Conservation (phyloP, 225 moss, liverwort and hornwort genomes). For the Pseudoscleropodium purum region DNA sequence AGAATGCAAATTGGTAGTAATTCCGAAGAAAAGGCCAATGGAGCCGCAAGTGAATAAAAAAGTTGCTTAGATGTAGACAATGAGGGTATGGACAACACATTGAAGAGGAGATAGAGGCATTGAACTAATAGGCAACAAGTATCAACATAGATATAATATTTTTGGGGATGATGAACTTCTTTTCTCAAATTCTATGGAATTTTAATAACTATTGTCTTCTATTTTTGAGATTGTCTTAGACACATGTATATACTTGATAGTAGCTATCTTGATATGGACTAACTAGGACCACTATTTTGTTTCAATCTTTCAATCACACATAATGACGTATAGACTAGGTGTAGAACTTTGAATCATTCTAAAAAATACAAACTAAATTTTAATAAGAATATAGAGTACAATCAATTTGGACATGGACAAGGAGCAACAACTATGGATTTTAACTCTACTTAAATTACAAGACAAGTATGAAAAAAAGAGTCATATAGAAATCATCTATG, state of each 20-base stretch:
- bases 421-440: rapidly evolving
- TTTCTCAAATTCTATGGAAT: neutral
- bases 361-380: neutral
- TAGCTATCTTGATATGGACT: rapidly evolving
- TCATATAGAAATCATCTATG: neutral
- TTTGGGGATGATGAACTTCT: neutral
- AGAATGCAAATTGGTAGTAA: too few species aligned
- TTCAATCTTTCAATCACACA: neutral
- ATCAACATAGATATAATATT: too few species aligned
- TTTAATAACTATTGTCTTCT: neutral
- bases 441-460: neutral
- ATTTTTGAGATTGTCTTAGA: neutral
- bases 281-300: neutral
- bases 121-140: rapidly evolving
- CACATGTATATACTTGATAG: neutral
- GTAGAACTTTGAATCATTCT: neutral
- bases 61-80: neutral
- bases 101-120: neutral
- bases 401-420: neutral
- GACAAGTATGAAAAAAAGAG: neutral
- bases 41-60: too few species aligned
- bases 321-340: neutral
- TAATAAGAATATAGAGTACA: rapidly evolving
- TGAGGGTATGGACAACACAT: neutral
- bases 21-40: too few species aligned